Evolutionary conservation across 2,329 filamentous ascomycete species (phyloP).

Genomic region (Penicillium sp.): DNA sequence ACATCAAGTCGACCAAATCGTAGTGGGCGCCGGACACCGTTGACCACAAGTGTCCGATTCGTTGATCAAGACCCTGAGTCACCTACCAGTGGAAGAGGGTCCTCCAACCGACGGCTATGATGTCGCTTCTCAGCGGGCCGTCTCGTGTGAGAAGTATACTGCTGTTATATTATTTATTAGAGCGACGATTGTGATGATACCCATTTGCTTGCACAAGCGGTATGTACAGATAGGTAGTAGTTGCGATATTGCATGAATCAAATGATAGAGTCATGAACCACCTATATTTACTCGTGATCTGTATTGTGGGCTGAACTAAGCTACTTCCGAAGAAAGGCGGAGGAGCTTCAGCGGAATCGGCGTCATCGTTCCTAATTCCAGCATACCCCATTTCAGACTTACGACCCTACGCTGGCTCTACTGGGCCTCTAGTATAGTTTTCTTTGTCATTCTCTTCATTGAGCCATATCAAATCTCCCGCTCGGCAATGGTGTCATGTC

Average conservation of each 20-base stretch:
- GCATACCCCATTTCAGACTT: neutral
- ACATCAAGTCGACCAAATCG: constrained; percentile 32
- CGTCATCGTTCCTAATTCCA: constrained; percentile 17
- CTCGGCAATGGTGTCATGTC: constrained; percentile 42
- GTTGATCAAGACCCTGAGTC: constrained; percentile 48
- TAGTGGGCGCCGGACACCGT: constrained; percentile 32
- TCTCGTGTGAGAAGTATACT: constrained; percentile 1
- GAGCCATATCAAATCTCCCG: neutral
- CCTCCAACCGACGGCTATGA: constrained; percentile 39
- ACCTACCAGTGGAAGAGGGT: constrained; percentile 44
- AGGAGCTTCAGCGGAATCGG: constrained; percentile 21
- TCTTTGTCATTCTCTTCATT: neutral
- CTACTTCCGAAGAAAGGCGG: constrained; percentile 18
- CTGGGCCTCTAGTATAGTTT: neutral
- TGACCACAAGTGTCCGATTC: constrained; percentile 47
- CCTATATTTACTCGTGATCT: neutral
- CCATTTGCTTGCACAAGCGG: constrained; percentile 15
- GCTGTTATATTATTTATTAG: constrained; percentile 5
- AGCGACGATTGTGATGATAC: constrained; percentile 13
- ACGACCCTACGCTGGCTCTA: neutral
- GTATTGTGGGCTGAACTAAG: neutral
- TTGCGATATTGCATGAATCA: constrained; percentile 11
- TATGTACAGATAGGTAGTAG: constrained; percentile 10
- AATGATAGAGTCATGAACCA: neutral
- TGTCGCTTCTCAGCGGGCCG: neutral